phyloP scores from a whole-genome alignment of 2,329 filamentous ascomycete genomes.

The Aschersonia sp. region DNA sequence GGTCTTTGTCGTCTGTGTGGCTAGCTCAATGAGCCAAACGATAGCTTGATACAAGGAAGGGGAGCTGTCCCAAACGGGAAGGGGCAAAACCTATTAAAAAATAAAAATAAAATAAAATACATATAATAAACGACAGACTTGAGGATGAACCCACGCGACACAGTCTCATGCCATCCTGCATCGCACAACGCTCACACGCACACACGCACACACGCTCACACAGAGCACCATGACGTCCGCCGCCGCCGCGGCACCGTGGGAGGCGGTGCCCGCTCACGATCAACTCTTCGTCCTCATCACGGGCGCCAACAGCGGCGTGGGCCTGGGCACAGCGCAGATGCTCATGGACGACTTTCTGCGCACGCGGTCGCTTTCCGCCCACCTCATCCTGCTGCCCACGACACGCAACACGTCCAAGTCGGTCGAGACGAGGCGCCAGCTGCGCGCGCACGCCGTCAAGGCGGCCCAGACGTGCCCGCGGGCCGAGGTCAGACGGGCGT shows the following conservation, averaged over 20 bases:
- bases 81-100: too few relatives aligned
- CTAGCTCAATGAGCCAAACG: too few relatives aligned
- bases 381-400: conserved; percentile 69
- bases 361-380: conserved; percentile 48
- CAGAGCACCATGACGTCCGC: too few relatives aligned
- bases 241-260: conserved; percentile 18
- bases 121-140: too few relatives aligned
- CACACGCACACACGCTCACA: too few relatives aligned
- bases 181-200: too few relatives aligned
- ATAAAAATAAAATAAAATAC: too few relatives aligned
- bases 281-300: conserved; percentile 60
- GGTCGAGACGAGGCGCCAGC: conserved; percentile 49
- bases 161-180: too few relatives aligned
- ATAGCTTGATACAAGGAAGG: too few relatives aligned
- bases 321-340: conserved; percentile 69
- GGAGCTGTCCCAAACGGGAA: too few relatives aligned
- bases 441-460: conserved; percentile 44
- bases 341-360: conserved; percentile 82
- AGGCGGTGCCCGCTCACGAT: conserved; percentile 20
- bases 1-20: too few relatives aligned
- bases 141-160: too few relatives aligned
- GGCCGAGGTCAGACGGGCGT: conserved; percentile 20
- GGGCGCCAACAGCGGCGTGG: conserved; percentile 80
- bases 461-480: conserved; percentile 20
- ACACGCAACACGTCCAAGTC: conserved; percentile 67